Evolutionary conservation across 1,139 yeast genomes (phyloP).

Genomic region (Yamadazyma buinensis): DNA sequence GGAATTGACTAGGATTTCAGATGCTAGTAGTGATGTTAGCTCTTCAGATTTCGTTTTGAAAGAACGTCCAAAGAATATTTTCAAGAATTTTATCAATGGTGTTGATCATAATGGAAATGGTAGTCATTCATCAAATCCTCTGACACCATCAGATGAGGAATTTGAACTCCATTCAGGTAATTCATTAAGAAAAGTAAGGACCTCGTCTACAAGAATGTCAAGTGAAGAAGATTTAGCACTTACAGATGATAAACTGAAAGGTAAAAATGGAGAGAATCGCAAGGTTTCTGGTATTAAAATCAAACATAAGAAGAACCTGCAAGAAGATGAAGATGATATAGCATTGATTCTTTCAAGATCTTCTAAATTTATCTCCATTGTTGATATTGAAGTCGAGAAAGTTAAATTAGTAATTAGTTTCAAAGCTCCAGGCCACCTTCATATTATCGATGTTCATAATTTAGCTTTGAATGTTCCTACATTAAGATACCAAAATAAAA

Average conservation of each 20-base stretch:
- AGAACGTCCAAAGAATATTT: slow-evolving; percentile 12
- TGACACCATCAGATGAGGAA: slow-evolving; percentile 8
- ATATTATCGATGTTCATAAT: slow-evolving; percentile 68
- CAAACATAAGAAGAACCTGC: slow-evolving; percentile 17
- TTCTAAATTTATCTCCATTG: slow-evolving; percentile 60
- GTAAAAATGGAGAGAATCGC: slow-evolving; percentile 1
- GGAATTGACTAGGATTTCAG: slow-evolving; percentile 1
- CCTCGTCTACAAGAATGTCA: slow-evolving; percentile 10
- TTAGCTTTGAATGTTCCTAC: slow-evolving; percentile 62
- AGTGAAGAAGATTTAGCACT: slow-evolving; percentile 10
- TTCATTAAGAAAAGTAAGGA: slow-evolving; percentile 6
- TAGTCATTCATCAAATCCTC: slow-evolving; percentile 3
- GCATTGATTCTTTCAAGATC: slow-evolving; percentile 43
- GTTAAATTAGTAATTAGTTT: slow-evolving; percentile 64
- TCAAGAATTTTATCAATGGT: slow-evolving; percentile 9
- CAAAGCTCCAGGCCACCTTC: slow-evolving; percentile 67
- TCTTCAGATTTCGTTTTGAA: slow-evolving; percentile 7
- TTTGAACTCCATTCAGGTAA: slow-evolving; percentile 8
- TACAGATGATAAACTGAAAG: slow-evolving; percentile 3
- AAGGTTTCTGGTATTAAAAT: not conserved
- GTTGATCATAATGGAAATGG: not conserved
- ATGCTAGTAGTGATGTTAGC: slow-evolving; percentile 7
- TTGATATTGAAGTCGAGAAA: slow-evolving; percentile 52
- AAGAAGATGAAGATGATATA: slow-evolving; percentile 18
- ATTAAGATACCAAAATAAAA: slow-evolving; percentile 59